Base-by-base conservation (phyloP, 2,329 filamentous ascomycete species). In the Diaporthe sp. region DNA sequence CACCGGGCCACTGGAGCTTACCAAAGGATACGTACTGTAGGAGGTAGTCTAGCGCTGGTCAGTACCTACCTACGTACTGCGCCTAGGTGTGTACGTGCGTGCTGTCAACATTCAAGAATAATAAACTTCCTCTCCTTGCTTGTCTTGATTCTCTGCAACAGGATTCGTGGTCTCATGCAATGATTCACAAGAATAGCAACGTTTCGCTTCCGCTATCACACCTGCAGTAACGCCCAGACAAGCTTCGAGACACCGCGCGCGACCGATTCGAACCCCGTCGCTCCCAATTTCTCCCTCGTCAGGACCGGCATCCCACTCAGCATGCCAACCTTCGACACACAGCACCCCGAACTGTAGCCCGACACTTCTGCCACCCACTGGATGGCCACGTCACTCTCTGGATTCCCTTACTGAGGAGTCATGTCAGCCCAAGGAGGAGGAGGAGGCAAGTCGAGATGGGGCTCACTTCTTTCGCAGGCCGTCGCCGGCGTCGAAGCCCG, bases 401-500 rank as follows among this genome's bases (percentile, higher is more conserved):
- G 37, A 44, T 73, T n/a, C 49, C 28, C 39, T 60, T 75, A 70
- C 58, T 76, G 68, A 77, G 76, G 76, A 76, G 74, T 79, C 81
- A 90, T 90, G 88, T 84, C 88, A 78, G 84, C 86, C 77, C 85
- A 87, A 46, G 85, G 84, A 77, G 90, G 62, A 46, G 85, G 84
- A 74, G 74, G 71, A 49, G 44, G 90, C 79, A 86, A 89, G 77
- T 90, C 90, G 70, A 90, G 90, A 91, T 95, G 94, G 94, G 94
- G 93, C 61, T 92, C 92, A 44, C 93, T 98, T 82, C 89, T 98
- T 76, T 94, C 95, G 78, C 95, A 96, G 84, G 96, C 96, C 78
- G 95, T 98, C 76, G 95, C 96, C 73, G 96, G 96, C 76, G 94
- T 99, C 75, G 97, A 99, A 86, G 97, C 96, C 76, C 92, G 94